A percentile compares a stretch with the other conserved stretches of the same genome.
Evolutionary conservation across 805 yeast genomes (phyloP).

Genomic region (Cyberlindnera saturnus): DNA sequence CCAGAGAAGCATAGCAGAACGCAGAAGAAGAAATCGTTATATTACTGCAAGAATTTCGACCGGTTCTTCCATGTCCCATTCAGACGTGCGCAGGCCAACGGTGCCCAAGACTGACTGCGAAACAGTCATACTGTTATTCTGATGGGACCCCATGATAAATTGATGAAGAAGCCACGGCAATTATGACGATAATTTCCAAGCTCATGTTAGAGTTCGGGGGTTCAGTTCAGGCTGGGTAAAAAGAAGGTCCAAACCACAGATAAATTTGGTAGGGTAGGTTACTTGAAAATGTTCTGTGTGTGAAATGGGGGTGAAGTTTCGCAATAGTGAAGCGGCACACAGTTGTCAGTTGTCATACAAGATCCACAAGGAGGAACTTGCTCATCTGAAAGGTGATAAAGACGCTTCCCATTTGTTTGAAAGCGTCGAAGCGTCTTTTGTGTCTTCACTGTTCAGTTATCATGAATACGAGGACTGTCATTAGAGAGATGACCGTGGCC

Average conservation of each 20-base stretch:
- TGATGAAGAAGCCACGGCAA: constrained; percentile 16
- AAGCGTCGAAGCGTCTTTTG: constrained; percentile 11
- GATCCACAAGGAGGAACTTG: constrained; percentile 25
- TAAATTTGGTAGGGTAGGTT: constrained; percentile 22
- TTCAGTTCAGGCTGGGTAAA: constrained; percentile 36
- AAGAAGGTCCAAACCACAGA: constrained; percentile 22
- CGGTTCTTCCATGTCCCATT: constrained; percentile 30
- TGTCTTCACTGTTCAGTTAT: constrained; percentile 30
- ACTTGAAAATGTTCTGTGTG: constrained; percentile 32
- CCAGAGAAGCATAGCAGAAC: constrained; percentile 7
- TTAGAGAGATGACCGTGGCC: not conserved
- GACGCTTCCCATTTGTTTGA: constrained; percentile 13
- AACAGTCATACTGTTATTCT: constrained; percentile 31
- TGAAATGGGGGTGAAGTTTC: constrained; percentile 30
- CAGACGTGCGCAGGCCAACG: constrained; percentile 37
- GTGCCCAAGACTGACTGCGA: constrained; percentile 41
- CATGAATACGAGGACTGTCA: constrained; percentile 13
- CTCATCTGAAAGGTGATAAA: constrained; percentile 18
- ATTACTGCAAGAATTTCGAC: constrained; percentile 25
- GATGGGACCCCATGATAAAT: constrained; percentile 27
- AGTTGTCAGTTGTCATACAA: constrained; percentile 22
- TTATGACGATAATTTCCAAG: constrained; percentile 29
- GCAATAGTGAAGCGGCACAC: constrained; percentile 32
- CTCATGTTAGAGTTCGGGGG: constrained; percentile 40
- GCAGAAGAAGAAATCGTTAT: constrained; percentile 10